Conservation (phyloP, 805 yeast genomes). For the Teunomyces lycoperdinae region DNA sequence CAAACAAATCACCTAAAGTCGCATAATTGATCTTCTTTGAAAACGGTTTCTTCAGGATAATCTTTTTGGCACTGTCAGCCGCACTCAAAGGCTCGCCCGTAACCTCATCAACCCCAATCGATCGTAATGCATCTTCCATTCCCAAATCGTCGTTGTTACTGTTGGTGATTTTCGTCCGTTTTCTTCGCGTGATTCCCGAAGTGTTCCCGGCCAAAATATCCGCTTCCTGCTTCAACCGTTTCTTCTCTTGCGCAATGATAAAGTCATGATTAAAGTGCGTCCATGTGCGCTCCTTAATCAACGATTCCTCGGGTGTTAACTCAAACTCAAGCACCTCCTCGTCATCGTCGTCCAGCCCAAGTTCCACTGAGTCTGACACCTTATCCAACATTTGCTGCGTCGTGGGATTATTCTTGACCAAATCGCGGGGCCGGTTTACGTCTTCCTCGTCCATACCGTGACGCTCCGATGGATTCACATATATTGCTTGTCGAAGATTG, state of each 20-base stretch:
- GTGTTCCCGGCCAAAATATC: constrained; percentile 82
- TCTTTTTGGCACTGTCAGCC: constrained; percentile 73
- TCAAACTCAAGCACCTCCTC: constrained; percentile 66
- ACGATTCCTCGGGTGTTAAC: constrained; percentile 66
- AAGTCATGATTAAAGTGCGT: constrained; percentile 85
- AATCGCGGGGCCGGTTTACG: constrained; percentile 42
- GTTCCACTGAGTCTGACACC: constrained; percentile 58
- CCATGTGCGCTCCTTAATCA: constrained; percentile 82
- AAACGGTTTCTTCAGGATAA: constrained; percentile 71
- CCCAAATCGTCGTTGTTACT: constrained; percentile 27
- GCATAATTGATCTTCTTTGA: constrained; percentile 90
- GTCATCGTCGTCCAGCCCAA: constrained; percentile 72
- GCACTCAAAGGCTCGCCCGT: constrained; percentile 51
- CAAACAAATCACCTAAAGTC: constrained; percentile 59
- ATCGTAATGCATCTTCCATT: constrained; percentile 29
- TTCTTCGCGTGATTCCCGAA: constrained; percentile 30
- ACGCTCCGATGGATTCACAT: constrained; percentile 16
- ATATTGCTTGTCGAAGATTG: constrained; percentile 18
- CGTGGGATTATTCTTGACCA: constrained; percentile 53
- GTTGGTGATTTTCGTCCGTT: constrained; percentile 30
- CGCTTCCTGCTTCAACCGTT: constrained; percentile 78
- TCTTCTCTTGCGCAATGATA: constrained; percentile 79
- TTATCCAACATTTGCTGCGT: constrained; percentile 51
- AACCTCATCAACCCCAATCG: constrained; percentile 43
- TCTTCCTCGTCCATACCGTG: constrained; percentile 15